Evolutionary conservation across 108 stramenopile species (phyloP), one percentile per base, ranked within the genome.

Genomic region (Cyclotella atomus): DNA sequence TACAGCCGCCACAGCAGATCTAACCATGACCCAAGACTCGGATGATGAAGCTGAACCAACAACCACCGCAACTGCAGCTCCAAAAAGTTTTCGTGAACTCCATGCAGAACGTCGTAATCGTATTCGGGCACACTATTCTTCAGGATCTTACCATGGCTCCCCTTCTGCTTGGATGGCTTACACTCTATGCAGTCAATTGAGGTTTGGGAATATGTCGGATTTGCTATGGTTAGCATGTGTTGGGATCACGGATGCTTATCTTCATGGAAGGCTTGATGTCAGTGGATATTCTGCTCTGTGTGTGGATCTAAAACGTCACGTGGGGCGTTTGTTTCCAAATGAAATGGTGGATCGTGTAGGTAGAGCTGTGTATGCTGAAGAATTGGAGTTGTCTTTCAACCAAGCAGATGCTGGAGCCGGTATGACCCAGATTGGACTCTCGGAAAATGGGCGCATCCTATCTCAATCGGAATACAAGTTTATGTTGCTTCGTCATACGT

Each of bases 171-270:
- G 77, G 67, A 81, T 88, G 43, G 84, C 91, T 0, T 93, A 89
- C 73, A 81, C 77, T 28, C 65, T 91, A 17, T 78, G 81, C 2
- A 45, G 83, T 9, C 91, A 91, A 68, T 56, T 86, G 25, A 87
- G 95, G 12, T 92, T 88, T 69, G 87, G 84, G 12, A 80, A 87
- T 35, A 46, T 73, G 15, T 83, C 85, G 4, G 89, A 90, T 59
- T 53, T 95, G 45, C 71, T 95, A 12, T 95, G 95, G 95, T 66
- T 93, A 32, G 92, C 92, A 29, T 88, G 89, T 55, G 91, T 93
- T 2, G 95, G 95, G 0, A 88, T 93, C 14, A 89, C 92, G 36
- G 92, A 90, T 73, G 87, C 91, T 21, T 91, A 87, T 60, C 49
- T 90, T 33, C 90, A 93, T 54, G 73, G 88, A 21, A 66, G 89